These are phyloP conservation scores for Hygrophoropsis aurantiaca DNA, from an alignment of 768 basidiomycete genomes.

Conservation along the genomic window DNA sequence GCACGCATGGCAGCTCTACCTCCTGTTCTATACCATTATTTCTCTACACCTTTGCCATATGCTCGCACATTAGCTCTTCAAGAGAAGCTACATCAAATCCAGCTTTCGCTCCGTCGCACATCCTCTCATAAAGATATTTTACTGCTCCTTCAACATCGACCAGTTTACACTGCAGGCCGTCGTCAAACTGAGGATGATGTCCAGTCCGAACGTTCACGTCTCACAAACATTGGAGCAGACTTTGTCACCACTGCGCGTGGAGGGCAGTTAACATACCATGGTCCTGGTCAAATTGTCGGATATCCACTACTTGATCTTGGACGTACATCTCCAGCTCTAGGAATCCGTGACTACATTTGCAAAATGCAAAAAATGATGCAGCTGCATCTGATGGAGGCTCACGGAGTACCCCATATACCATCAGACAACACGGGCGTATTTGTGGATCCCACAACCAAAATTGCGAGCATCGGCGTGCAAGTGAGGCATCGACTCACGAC, in stretches of 20 bases:
- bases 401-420: constrained; percentile 55
- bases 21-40: constrained; percentile 77
- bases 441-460: constrained; percentile 73
- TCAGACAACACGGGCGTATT: constrained; percentile 93
- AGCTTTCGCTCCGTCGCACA: constrained; percentile 52
- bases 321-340: constrained; percentile 68
- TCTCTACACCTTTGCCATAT: constrained; percentile 79
- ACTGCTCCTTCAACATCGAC: constrained; percentile 84
- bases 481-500: constrained; percentile 91
- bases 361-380: constrained; percentile 74
- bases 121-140: constrained; percentile 60
- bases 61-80: constrained; percentile 64
- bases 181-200: constrained; percentile 69
- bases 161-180: constrained; percentile 94
- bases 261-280: constrained; percentile 95
- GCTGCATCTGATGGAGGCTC: constrained; percentile 55
- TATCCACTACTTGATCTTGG: constrained; percentile 91
- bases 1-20: constrained; percentile 32
- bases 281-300: constrained; percentile 95
- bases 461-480: constrained; percentile 96
- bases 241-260: constrained; percentile 82
- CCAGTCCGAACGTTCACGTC: constrained; percentile 56
- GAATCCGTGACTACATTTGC: constrained; percentile 83
- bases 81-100: constrained; percentile 66
- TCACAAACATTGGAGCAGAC: constrained; percentile 83